A percentile compares a stretch with the other conserved stretches of the same genome.
These are phyloP conservation scores for Inosperma sp. DNA, from an alignment of 768 basidiomycete species.

Conservation along the genomic window DNA sequence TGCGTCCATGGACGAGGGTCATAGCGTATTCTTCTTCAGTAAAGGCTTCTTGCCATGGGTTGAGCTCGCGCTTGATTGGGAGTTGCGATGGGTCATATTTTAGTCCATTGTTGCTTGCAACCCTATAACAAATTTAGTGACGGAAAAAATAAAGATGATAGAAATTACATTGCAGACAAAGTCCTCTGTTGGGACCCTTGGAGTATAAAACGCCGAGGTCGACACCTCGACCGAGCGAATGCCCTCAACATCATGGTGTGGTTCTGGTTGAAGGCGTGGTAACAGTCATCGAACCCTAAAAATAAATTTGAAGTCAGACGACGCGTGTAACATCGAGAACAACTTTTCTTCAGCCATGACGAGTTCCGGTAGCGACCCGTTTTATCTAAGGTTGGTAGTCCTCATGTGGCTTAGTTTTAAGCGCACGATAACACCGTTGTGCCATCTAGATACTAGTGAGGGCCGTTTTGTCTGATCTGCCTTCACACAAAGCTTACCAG, in stretches of 20 bases:
- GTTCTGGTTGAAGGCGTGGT: no score
- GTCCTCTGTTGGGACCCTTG: no score
- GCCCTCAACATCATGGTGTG: no score
- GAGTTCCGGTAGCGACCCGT: conserved; percentile 62
- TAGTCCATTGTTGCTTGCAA: conserved; percentile 11
- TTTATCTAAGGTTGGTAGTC: conserved; percentile 64
- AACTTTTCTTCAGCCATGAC: no score
- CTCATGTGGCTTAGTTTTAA: neutral
- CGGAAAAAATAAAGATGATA: no score
- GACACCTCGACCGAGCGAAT: no score
- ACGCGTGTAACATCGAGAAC: no score
- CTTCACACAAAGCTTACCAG: conserved; percentile 7
- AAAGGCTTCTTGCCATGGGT: conserved; percentile 20
- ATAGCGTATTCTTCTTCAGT: conserved; percentile 48
- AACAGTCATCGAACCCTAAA: no score
- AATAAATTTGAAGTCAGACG: no score
- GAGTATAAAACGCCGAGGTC: no score
- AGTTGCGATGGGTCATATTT: conserved; percentile 23
- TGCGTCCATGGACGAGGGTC: conserved; percentile 58
- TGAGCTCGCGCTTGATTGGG: conserved; percentile 17
- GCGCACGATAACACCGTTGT: neutral
- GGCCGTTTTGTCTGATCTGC: neutral
- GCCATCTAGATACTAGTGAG: conserved; percentile 46
- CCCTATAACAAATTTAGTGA: neutral
- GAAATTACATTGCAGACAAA: no score